phyloP scores from a whole-genome alignment of 2,329 filamentous ascomycete species.

The Colletotrichum musicola region DNA sequence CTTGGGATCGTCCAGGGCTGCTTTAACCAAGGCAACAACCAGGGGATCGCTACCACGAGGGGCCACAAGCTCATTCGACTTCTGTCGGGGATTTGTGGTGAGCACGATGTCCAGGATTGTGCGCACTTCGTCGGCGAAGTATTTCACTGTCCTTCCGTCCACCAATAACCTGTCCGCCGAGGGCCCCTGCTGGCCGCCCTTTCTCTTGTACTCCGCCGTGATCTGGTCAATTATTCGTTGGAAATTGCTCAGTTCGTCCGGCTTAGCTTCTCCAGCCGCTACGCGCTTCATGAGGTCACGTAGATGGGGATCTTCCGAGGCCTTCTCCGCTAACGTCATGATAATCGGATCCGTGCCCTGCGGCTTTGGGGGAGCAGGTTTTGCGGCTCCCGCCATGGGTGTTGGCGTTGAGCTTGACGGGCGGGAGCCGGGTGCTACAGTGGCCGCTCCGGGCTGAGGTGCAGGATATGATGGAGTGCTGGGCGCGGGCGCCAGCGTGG shows the following conservation, averaged over 20 bases:
- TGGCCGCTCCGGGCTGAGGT: constrained; percentile 38
- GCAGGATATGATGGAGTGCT: constrained; percentile 40
- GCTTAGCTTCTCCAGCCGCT: constrained; percentile 76
- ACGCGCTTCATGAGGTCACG: constrained; percentile 88
- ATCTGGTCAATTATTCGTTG: constrained; percentile 86
- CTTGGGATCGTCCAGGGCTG: constrained; percentile 65
- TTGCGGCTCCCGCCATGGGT: constrained; percentile 24
- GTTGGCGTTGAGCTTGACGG: constrained; percentile 39
- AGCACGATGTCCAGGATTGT: constrained; percentile 70
- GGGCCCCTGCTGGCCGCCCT: constrained; percentile 63
- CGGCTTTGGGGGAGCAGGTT: constrained; percentile 33
- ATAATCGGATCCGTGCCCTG: constrained; percentile 72
- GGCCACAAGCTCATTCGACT: constrained; percentile 63
- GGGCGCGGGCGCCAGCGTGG: constrained; percentile 38
- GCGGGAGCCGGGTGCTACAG: constrained; percentile 42
- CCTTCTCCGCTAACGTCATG: constrained; percentile 80
- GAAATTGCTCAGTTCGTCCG: constrained; percentile 79
- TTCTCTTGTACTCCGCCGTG: constrained; percentile 69
- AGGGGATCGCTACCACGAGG: constrained; percentile 68
- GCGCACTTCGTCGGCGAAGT: constrained; percentile 70
- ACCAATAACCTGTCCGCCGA: constrained; percentile 68
- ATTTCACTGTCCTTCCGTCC: constrained; percentile 68
- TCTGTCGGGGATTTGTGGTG: constrained; percentile 69
- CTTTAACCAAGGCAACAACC: constrained; percentile 68
- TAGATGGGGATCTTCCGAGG: constrained; percentile 78